Evolutionary conservation across 495 filamentous ascomycete species (phyloP), one percentile per base, ranked within the genome.

Genomic region (Neurospora sp.): DNA sequence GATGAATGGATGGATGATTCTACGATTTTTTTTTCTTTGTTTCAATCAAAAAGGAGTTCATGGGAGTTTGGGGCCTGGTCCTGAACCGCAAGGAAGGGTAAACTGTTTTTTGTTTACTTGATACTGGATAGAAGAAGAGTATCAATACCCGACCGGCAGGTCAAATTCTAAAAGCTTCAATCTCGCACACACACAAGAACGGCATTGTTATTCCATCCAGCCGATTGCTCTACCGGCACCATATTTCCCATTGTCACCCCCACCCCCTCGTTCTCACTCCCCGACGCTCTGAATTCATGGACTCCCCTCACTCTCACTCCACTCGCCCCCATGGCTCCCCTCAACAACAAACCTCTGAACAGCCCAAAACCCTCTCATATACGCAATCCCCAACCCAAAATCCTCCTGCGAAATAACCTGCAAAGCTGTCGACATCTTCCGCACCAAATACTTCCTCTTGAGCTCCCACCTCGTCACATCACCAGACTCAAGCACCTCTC

Each of bases 361-460:
- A 27, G 70, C 37, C 78, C 76, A 79, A 40, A 75, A 75, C 16
- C 70, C 73, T 48, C 74, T 75, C 75, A 78, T 27, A 53, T 73
- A 74, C 40, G 44, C 61, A 44, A 75, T 79, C 9, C 69, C 72
- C 40, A 78, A 48, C 2, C 61, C 70, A 70, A 78, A 76, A 68
- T 75, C 72, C 70, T 77, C 73, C 69, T 76, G 72, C 3, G 74
- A 74, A 20, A 79, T 73, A 6, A 68, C 70, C 76, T 78, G 77
- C 17, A 75, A 76, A 22, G 75, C 74, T 2, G 74, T 72, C 9
- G 73, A 75, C 76, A 79, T 74, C 73, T 74, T 75, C 65, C 75
- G 70, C 22, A 72, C 71, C 61, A 79, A 39, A 35, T 44, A 78
- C 70, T 74, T 78, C 7, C 61, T 74, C 69, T 71, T 53, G 12